Conservation (phyloP, 345 rosid species). For the Eucalyptus virginea region DNA sequence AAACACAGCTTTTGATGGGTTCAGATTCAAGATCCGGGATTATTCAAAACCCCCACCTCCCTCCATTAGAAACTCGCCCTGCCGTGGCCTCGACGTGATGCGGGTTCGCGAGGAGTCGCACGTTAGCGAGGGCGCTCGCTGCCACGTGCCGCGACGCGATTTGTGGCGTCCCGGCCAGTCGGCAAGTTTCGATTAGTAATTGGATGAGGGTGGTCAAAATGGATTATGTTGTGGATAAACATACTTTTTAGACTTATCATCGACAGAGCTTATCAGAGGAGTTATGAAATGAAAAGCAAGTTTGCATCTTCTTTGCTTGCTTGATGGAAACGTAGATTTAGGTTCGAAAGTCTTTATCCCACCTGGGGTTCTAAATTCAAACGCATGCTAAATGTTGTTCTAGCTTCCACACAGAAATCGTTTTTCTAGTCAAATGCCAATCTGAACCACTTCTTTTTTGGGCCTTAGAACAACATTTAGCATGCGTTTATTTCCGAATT, state of each 20-base stretch:
- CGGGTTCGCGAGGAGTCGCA: neutral
- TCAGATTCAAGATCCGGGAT: neutral
- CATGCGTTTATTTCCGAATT: neutral
- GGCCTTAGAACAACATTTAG: neutral
- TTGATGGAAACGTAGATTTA: neutral
- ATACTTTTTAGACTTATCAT: neutral
- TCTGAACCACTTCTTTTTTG: neutral
- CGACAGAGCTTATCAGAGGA: neutral
- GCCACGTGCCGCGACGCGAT: neutral
- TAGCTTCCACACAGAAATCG: neutral
- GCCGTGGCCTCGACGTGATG: neutral
- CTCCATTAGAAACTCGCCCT: neutral
- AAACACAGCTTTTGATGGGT: neutral
- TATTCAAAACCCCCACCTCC: neutral
- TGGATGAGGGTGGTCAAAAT: neutral
- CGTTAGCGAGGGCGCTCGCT: neutral
- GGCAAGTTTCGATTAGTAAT: neutral
- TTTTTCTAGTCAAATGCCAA: neutral
- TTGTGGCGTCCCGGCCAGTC: neutral
- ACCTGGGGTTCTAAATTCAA: neutral
- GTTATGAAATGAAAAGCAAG: neutral
- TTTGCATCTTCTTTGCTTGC: neutral
- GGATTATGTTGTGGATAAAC: neutral
- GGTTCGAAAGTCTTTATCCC: neutral
- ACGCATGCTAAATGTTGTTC: too few relatives aligned